phyloP scores from a whole-genome alignment of 805 yeast genomes.

The Torulaspora indica region DNA sequence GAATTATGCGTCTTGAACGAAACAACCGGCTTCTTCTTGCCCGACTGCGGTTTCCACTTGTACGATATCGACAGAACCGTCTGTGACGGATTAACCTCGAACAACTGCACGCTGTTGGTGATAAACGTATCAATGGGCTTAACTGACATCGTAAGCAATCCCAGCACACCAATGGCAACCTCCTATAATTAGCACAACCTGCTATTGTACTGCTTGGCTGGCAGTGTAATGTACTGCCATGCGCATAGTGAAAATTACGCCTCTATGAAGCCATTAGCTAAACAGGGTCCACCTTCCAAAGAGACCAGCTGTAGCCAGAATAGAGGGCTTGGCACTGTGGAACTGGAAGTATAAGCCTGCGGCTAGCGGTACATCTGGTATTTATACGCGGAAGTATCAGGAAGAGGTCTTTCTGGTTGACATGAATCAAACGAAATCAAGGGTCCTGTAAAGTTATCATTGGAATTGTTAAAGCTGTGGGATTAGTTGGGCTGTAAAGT shows the following conservation, averaged over 20 bases:
- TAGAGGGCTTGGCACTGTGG: not conserved
- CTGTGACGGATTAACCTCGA: conserved; percentile 42
- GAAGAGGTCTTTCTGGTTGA: not conserved
- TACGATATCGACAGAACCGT: conserved; percentile 35
- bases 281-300: not conserved
- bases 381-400: not conserved
- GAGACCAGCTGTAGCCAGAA: not conserved
- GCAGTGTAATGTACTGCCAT: not conserved
- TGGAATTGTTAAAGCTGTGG: too few relatives aligned
- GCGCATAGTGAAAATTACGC: conserved; percentile 3
- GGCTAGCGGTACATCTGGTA: not conserved
- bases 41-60: conserved; percentile 26
- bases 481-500: too few relatives aligned
- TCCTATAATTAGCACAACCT: not conserved
- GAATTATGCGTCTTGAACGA: conserved; percentile 63
- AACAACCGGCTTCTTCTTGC: conserved; percentile 15
- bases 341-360: not conserved
- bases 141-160: conserved; percentile 18
- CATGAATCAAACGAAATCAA: not conserved
- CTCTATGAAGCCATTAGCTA: not conserved
- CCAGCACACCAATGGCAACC: not conserved
- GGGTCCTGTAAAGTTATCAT: not conserved
- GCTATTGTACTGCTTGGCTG: not conserved
- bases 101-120: conserved; percentile 39
- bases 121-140: conserved; percentile 42